phyloP scores from a whole-genome alignment of 345 rosid genomes.

The Gossypium raimondii region DNA sequence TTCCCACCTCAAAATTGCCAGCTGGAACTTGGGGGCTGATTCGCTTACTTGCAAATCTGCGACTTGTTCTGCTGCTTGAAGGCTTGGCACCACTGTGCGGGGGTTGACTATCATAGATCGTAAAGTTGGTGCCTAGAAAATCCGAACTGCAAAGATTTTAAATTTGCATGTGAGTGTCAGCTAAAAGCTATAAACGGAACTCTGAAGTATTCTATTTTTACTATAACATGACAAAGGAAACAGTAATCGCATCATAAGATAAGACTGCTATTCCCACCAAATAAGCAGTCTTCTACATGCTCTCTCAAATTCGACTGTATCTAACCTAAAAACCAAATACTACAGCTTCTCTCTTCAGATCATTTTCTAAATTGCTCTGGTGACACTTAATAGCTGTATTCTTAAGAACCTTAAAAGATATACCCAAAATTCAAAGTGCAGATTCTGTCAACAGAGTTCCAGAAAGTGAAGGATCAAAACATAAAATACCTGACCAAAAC shows the following conservation, averaged over 20 bases:
- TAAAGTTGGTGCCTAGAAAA: conserved; percentile 97
- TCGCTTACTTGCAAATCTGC: conserved; percentile 86
- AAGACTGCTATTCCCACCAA: not conserved
- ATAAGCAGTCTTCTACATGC: not conserved
- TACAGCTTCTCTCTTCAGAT: not conserved
- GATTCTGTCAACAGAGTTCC: not conserved
- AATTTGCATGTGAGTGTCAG: not conserved
- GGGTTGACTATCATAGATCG: conserved; percentile 80
- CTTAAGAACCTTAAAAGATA: not conserved
- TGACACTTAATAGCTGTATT: not conserved
- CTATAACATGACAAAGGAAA: not conserved
- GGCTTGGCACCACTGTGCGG: conserved; percentile 85
- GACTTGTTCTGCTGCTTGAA: conserved; percentile 63
- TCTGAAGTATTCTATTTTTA: not conserved
- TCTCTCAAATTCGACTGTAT: not conserved
- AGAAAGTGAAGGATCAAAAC: not conserved
- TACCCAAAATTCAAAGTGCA: not conserved
- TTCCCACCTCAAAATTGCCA: conserved; percentile 84
- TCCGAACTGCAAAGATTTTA: conserved; percentile 60
- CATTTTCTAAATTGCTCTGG: not conserved
- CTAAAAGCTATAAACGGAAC: not conserved
- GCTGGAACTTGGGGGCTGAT: conserved; percentile 93
- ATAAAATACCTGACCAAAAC: not conserved
- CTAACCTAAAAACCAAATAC: not conserved
- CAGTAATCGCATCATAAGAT: not conserved